Evolutionary conservation across 164 flowering plant species (phyloP).

Genomic region (Vitis cinerea): DNA sequence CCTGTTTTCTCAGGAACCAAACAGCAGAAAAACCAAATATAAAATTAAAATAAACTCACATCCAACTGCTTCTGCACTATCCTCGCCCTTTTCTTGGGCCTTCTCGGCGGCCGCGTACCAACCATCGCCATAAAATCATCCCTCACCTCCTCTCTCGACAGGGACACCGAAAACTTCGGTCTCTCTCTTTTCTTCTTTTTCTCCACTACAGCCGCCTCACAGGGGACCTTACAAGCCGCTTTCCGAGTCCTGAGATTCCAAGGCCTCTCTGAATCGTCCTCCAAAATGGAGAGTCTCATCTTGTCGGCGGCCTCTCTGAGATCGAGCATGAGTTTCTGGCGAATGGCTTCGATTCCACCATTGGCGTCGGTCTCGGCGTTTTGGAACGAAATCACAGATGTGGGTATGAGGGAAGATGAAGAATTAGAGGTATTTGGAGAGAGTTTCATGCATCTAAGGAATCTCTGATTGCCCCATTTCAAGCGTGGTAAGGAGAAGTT

Average conservation of each 20-base stretch:
- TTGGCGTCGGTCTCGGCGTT: constrained; percentile 3
- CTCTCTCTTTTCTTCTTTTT: constrained; percentile 32
- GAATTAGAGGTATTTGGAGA: neutral
- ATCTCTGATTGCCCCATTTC: constrained; percentile 57
- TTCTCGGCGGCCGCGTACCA: constrained; percentile 49
- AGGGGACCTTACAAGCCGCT: constrained; percentile 37
- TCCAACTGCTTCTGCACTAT: constrained; percentile 40
- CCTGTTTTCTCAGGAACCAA: too few species aligned
- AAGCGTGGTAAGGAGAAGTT: constrained; percentile 49
- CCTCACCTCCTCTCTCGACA: constrained; percentile 52
- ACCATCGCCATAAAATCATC: constrained; percentile 48
- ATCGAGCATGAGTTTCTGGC: constrained; percentile 45
- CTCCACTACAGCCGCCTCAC: constrained; percentile 8
- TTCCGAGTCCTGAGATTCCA: constrained; percentile 75
- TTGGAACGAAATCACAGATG: too few species aligned
- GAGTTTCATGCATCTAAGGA: constrained; percentile 43
- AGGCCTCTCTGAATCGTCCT: constrained; percentile 37
- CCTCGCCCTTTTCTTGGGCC: constrained; percentile 53
- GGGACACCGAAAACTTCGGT: constrained; percentile 38
- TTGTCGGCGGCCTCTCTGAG: constrained; percentile 37
- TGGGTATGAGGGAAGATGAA: neutral
- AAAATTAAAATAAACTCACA: constrained; percentile 23
- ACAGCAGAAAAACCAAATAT: neutral
- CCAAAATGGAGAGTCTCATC: constrained; percentile 33
- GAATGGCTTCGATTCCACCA: constrained; percentile 34